Percentiles rank a stretch among this genome's conserved stretches.
These are phyloP conservation scores for Verbascum thapsus DNA, from an alignment of 257 asterid genomes.

Conservation along the genomic window DNA sequence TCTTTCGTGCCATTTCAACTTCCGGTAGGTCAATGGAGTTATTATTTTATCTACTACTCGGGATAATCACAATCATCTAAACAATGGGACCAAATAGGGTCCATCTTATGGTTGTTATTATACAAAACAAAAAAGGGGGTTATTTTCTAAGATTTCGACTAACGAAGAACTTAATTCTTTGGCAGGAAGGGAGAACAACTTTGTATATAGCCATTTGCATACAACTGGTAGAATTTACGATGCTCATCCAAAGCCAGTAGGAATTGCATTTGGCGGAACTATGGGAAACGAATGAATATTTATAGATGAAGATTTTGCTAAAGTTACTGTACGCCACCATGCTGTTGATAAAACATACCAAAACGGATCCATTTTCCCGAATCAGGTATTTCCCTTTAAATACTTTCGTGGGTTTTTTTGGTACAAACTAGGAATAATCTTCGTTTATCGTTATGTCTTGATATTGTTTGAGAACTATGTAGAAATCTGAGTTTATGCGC, in stretches of 20 bases:
- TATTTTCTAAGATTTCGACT: too few relatives aligned
- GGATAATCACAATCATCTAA: too few relatives aligned
- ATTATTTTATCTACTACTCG: neutral
- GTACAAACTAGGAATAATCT: neutral
- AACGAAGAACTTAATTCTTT: constrained; percentile 11
- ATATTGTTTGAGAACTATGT: neutral
- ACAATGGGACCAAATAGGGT: too few relatives aligned
- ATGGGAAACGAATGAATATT: constrained; percentile 75
- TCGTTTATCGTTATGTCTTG: too few relatives aligned
- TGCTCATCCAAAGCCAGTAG: constrained; percentile 84
- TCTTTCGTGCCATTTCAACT: constrained; percentile 55
- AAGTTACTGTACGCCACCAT: constrained; percentile 78
- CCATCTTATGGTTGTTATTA: too few relatives aligned
- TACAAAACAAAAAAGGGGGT: too few relatives aligned
- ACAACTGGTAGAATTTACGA: constrained; percentile 71
- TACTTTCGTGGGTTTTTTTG: neutral
- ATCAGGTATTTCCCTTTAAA: constrained; percentile 91
- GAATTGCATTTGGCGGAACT: constrained; percentile 91
- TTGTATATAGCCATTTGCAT: constrained; percentile 86
- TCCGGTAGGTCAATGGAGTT: constrained; percentile 52
- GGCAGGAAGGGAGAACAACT: constrained; percentile 85
- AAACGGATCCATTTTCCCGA: constrained; percentile 68
- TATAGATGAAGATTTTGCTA: constrained; percentile 78
- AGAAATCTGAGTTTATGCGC: constrained; percentile 8
- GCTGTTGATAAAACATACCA: constrained; percentile 90